Conservation (phyloP, 2,329 filamentous ascomycete species). For the Tothia fuscella region DNA sequence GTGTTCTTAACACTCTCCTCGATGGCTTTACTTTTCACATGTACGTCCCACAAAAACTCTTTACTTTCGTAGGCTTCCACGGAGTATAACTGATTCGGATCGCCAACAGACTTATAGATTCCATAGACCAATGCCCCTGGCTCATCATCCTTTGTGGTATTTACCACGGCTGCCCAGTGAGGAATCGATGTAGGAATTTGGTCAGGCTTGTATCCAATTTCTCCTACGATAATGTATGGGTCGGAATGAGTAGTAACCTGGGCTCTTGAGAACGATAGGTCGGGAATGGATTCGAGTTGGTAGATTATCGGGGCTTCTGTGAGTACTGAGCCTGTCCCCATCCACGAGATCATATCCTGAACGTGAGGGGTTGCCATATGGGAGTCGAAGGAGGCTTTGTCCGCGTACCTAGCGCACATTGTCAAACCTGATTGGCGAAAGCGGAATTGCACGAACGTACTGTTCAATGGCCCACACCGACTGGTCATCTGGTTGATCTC, state of each 20-base stretch:
- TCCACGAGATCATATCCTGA: conserved; percentile 12
- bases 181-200: conserved; percentile 14
- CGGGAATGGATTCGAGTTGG: conserved; percentile 11
- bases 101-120: conserved; percentile 14
- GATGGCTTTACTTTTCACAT: conserved; percentile 17
- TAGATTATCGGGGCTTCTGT: conserved; percentile 10
- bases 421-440: neutral
- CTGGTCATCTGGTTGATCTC: conserved; percentile 13
- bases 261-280: conserved; percentile 13
- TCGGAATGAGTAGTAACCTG: conserved; percentile 11
- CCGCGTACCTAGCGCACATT: conserved; percentile 14
- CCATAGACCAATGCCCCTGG: conserved; percentile 15
- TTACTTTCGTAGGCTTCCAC: conserved; percentile 17
- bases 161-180: conserved; percentile 15
- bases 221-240: conserved; percentile 16
- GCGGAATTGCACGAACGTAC: conserved; percentile 8
- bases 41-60: conserved; percentile 17
- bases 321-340: conserved; percentile 12
- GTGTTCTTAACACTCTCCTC: conserved; percentile 15
- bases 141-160: conserved; percentile 16
- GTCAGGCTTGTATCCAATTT: conserved; percentile 16
- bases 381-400: conserved; percentile 15
- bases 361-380: conserved; percentile 14
- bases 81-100: conserved; percentile 13
- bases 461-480: conserved; percentile 16